Percentiles rank a stretch among this genome's conserved stretches.
These are phyloP conservation scores for Erodium trifolium DNA, from an alignment of 441 rosid species.

Conservation along the genomic window DNA sequence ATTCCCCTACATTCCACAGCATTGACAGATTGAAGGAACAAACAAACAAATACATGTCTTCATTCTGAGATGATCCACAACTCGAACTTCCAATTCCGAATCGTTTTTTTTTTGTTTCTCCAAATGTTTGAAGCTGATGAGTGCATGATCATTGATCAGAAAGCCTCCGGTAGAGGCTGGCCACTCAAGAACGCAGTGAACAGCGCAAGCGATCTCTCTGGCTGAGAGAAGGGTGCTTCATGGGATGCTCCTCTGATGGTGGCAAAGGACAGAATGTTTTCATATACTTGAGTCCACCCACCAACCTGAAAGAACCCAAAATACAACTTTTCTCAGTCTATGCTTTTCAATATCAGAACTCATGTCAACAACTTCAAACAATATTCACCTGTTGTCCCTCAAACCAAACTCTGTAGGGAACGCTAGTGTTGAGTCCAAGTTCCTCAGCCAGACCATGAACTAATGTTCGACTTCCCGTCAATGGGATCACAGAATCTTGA, in stretches of 20 bases:
- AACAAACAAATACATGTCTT: slow-evolving; percentile 23
- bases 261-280: slow-evolving; percentile 65
- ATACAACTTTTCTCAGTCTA: neutral
- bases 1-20: slow-evolving; percentile 25
- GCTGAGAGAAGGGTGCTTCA: slow-evolving; percentile 91
- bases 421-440: slow-evolving; percentile 53
- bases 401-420: slow-evolving; percentile 90
- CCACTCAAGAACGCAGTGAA: slow-evolving; percentile 65
- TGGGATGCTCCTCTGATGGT: slow-evolving; percentile 30
- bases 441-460: slow-evolving; percentile 48
- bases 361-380: no score
- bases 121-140: slow-evolving; percentile 18
- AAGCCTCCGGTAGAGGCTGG: slow-evolving; percentile 62
- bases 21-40: slow-evolving; percentile 21
- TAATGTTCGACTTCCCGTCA: slow-evolving; percentile 74
- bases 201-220: slow-evolving; percentile 77
- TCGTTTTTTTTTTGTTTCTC: neutral
- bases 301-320: slow-evolving; percentile 59
- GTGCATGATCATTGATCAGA: slow-evolving; percentile 25
- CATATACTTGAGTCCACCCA: slow-evolving; percentile 95
- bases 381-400: slow-evolving; percentile 67
- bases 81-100: slow-evolving; percentile 29
- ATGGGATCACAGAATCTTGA: slow-evolving; percentile 91
- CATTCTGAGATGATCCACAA: slow-evolving; percentile 8
- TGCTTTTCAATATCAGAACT: neutral